phyloP scores from a whole-genome alignment of 345 rosid genomes.

The Odontarrhena argentea region DNA sequence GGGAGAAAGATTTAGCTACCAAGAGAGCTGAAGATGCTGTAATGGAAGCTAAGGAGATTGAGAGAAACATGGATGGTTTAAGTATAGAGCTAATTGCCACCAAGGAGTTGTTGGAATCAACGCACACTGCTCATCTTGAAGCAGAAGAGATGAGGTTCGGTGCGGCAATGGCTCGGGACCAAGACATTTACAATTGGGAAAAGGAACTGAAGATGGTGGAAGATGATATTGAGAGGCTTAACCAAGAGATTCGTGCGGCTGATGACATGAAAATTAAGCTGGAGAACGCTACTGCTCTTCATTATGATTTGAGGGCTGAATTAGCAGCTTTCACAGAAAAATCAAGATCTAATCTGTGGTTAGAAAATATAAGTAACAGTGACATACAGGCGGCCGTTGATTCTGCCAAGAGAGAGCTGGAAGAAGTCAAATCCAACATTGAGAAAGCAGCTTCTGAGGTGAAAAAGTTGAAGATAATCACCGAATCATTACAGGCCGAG shows the following conservation, averaged over 20 bases:
- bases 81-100: conserved; percentile 84
- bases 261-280: conserved; percentile 72
- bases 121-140: conserved; percentile 89
- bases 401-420: conserved; percentile 81
- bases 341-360: conserved; percentile 32
- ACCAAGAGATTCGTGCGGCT: conserved; percentile 64
- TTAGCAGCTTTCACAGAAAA: conserved; percentile 62
- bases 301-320: conserved; percentile 73
- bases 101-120: conserved; percentile 78
- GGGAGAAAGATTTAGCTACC: conserved; percentile 62
- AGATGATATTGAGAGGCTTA: conserved; percentile 70
- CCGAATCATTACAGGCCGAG: conserved; percentile 62
- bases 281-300: conserved; percentile 65
- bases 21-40: conserved; percentile 70
- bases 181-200: conserved; percentile 82
- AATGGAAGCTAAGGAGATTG: conserved; percentile 73
- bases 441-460: conserved; percentile 82
- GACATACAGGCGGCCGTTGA: conserved; percentile 58
- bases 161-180: conserved; percentile 80
- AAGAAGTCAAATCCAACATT: conserved; percentile 73
- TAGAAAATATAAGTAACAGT: conserved; percentile 31
- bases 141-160: conserved; percentile 87
- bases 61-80: conserved; percentile 79
- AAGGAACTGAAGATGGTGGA: conserved; percentile 85
- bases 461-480: conserved; percentile 66